Evolutionary conservation across 176 grass and related monocot species (phyloP).

Genomic region (Triticum urartu): DNA sequence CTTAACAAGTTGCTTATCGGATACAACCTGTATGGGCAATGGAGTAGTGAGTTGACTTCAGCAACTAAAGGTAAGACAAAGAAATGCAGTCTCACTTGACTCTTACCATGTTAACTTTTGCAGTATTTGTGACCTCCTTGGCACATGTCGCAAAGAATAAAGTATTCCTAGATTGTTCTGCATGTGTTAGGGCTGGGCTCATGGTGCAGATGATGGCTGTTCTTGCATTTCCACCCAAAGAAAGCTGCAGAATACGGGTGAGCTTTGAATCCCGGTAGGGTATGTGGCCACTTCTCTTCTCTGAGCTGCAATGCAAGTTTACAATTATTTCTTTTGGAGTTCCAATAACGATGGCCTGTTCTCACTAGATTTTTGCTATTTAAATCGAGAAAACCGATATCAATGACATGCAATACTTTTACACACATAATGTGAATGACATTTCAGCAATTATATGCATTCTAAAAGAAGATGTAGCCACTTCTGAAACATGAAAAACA

Average conservation of each 20-base stretch:
- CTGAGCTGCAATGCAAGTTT: conserved; percentile 55
- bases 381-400: conserved; percentile 1
- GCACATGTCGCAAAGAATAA: conserved; percentile 92
- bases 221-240: conserved; percentile 93
- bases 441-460: not conserved
- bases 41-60: conserved; percentile 9
- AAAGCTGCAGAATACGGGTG: conserved; percentile 92
- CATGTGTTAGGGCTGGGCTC: conserved; percentile 79
- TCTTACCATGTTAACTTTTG: conserved; percentile 94
- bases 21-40: conserved; percentile 66
- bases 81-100: not conserved
- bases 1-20: conserved; percentile 87
- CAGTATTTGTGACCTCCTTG: conserved; percentile 90
- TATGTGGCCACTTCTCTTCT: conserved; percentile 83
- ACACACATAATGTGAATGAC: not conserved
- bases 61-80: not conserved
- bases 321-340: conserved; percentile 6
- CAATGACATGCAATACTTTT: not conserved
- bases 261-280: conserved; percentile 91
- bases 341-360: not conserved
- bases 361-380: not conserved
- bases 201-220: conserved; percentile 98
- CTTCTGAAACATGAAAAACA: not conserved
- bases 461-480: not conserved
- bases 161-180: conserved; percentile 93